Evolutionary conservation across 371 early-diverging fungal genomes (phyloP).

Genomic region (Apophysomyces trapeziformis): DNA sequence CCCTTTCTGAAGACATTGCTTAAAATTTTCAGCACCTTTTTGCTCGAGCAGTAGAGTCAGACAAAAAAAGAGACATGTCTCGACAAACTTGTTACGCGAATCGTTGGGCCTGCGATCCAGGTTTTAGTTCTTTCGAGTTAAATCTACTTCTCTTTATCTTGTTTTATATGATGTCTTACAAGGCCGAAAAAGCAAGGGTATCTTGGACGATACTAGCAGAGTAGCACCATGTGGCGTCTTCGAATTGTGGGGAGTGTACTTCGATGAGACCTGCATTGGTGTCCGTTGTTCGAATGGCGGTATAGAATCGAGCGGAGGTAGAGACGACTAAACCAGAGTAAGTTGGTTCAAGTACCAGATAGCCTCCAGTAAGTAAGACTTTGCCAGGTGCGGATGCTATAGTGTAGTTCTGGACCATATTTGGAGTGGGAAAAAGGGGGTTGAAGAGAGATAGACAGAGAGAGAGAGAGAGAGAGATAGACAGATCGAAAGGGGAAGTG

Average conservation of each 20-base stretch:
- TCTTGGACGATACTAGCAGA: slow-evolving; percentile 26
- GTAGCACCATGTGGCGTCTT: slow-evolving; percentile 70
- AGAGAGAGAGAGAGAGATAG: neutral
- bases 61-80: slow-evolving; percentile 34
- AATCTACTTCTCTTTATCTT: too few relatives aligned
- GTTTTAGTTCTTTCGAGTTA: too few relatives aligned
- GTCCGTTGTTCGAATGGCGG: slow-evolving; percentile 51
- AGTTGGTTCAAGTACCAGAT: slow-evolving; percentile 85
- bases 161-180: slow-evolving; percentile 17
- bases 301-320: slow-evolving; percentile 84
- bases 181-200: slow-evolving; percentile 21
- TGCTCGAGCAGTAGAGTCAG: slow-evolving; percentile 35
- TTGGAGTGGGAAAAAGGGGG: neutral
- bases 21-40: slow-evolving; percentile 23
- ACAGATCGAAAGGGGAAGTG: neutral
- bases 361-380: slow-evolving; percentile 94
- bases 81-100: slow-evolving; percentile 43
- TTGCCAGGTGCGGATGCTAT: slow-evolving; percentile 93
- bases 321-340: slow-evolving; percentile 86
- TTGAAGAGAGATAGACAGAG: neutral
- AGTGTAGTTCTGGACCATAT: slow-evolving; percentile 18
- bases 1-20: slow-evolving; percentile 35
- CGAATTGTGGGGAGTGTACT: slow-evolving; percentile 77
- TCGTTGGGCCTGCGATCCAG: slow-evolving; percentile 15
- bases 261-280: slow-evolving; percentile 37